Conservation (phyloP, 352 stramenopile genomes). For the Phytophthora parvispora region DNA sequence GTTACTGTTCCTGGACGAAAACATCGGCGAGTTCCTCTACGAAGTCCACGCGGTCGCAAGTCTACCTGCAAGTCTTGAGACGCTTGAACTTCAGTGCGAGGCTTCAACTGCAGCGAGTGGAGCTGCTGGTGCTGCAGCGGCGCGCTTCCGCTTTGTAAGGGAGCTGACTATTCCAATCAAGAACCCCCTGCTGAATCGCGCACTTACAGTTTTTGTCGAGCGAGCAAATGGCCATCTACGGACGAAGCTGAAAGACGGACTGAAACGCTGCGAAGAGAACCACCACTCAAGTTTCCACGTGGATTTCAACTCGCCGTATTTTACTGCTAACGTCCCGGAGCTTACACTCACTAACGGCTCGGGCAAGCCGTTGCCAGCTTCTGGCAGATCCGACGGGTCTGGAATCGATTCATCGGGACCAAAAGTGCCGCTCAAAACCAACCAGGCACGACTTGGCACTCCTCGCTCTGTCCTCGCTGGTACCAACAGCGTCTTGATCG, state of each 20-base stretch:
- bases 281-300: slow-evolving; percentile 77
- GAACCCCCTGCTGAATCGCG: slow-evolving; percentile 83
- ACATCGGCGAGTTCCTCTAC: slow-evolving; percentile 95
- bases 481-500: slow-evolving; percentile 67
- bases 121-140: neutral
- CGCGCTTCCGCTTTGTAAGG: slow-evolving; percentile 65
- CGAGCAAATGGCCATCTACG: slow-evolving; percentile 75
- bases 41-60: slow-evolving; percentile 88
- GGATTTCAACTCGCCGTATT: slow-evolving; percentile 92
- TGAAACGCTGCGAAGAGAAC: slow-evolving; percentile 81
- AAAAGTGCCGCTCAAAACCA: slow-evolving; percentile 45
- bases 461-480: slow-evolving; percentile 47
- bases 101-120: slow-evolving; percentile 12
- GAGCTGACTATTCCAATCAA: slow-evolving; percentile 86
- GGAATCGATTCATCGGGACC: slow-evolving; percentile 9
- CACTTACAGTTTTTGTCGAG: slow-evolving; percentile 73
- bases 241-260: slow-evolving; percentile 78
- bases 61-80: slow-evolving; percentile 81
- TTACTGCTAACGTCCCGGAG: slow-evolving; percentile 67
- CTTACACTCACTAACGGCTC: slow-evolving; percentile 36
- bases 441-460: slow-evolving; percentile 60
- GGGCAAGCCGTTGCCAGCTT: slow-evolving; percentile 13
- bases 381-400: slow-evolving; percentile 23
- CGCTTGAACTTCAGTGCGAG: slow-evolving; percentile 87
- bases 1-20: slow-evolving; percentile 93